Base-by-base conservation (phyloP, 768 basidiomycete genomes). In the Tricholoma sp. region DNA sequence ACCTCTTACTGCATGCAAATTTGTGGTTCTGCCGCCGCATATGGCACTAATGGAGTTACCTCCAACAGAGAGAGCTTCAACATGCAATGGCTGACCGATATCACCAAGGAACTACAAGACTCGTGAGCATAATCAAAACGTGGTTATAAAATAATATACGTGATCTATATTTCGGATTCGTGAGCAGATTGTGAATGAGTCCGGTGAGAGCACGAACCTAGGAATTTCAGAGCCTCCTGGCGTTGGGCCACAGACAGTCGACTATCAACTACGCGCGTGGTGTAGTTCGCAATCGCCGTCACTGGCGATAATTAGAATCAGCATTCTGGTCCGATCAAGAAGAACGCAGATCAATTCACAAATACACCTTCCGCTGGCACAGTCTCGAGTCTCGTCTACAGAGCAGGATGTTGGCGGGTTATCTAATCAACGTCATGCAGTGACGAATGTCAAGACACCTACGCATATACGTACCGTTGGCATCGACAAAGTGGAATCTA, bases 261-360 rank as follows among this genome's bases (percentile, higher is more conserved):
- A 4, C 76, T 73, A 52, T 80, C 67, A 10, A 74, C 70, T 18
- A 82, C 74, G 11, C 81, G 77, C 12, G 67, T 72, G 3, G 82
- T 84, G 62, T 83, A 83, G 66, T 83, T 83, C 1, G 81, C 78
- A 58, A 83, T 83, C 24, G 82, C 81, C 34, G 72, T 76, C 55
- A 83, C 81, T 83, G 53, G 1, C 16, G 1, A 27, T 1, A 18
- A 18, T 50, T 49, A 21, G 21, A 19, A 50, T 32, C 21, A 41
- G 9, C 39, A 14, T 14, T 39, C 29, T 21, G 37, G 24, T 52
- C 43, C 12, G 2, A 70, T 66, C 34, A 34, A 34, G 63, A 50
- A 66, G 59, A 29, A 64, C 67, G 29, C 64, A 63, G 19, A 69
- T 57, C 59, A 66, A 65, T 81, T 61, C 54, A 81, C 77, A 55